A percentile compares a stretch with the other conserved stretches of the same genome.
phyloP scores from a whole-genome alignment of 106 monocot genomes.

The Platanthera guangdongensis region DNA sequence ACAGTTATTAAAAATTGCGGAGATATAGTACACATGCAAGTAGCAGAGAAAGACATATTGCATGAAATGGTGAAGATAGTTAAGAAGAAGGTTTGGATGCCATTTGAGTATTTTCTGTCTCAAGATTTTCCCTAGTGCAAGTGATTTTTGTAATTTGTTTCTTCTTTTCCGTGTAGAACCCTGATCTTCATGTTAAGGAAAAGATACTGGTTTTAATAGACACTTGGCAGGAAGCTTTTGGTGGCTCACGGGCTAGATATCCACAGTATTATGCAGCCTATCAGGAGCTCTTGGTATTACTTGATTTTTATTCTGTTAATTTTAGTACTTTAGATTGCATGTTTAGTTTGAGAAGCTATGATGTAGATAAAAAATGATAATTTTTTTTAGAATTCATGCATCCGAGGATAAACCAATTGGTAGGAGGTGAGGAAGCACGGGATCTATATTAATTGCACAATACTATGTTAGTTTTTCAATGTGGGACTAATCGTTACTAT shows the following conservation, averaged over 20 bases:
- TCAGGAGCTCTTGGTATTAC: slow-evolving; percentile 64
- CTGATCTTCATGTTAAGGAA: slow-evolving; percentile 80
- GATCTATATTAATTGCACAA: too few relatives aligned
- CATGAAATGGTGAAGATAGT: slow-evolving; percentile 86
- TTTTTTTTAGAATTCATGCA: not conserved
- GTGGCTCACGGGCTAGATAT: slow-evolving; percentile 79
- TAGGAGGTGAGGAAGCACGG: too few relatives aligned
- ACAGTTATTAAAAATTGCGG: slow-evolving; percentile 86
- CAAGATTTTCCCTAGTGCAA: slow-evolving; percentile 1
- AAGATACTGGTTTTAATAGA: slow-evolving; percentile 71
- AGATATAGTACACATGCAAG: slow-evolving; percentile 70
- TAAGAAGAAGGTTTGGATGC: slow-evolving; percentile 66
- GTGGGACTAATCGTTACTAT: too few relatives aligned
- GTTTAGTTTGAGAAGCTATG: not conserved
- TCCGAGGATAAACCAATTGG: too few relatives aligned
- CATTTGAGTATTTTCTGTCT: not conserved
- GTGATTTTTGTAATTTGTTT: not conserved
- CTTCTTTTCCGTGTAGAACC: slow-evolving; percentile 26
- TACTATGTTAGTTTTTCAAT: too few relatives aligned
- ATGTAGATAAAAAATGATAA: not conserved
- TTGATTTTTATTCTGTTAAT: not conserved
- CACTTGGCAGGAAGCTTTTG: slow-evolving; percentile 94
- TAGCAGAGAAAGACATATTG: slow-evolving; percentile 69
- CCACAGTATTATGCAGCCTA: slow-evolving; percentile 76
- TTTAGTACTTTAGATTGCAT: not conserved